Evolutionary conservation across 2,329 filamentous ascomycete species (phyloP).

Genomic region (Sordariomycetes sp.): DNA sequence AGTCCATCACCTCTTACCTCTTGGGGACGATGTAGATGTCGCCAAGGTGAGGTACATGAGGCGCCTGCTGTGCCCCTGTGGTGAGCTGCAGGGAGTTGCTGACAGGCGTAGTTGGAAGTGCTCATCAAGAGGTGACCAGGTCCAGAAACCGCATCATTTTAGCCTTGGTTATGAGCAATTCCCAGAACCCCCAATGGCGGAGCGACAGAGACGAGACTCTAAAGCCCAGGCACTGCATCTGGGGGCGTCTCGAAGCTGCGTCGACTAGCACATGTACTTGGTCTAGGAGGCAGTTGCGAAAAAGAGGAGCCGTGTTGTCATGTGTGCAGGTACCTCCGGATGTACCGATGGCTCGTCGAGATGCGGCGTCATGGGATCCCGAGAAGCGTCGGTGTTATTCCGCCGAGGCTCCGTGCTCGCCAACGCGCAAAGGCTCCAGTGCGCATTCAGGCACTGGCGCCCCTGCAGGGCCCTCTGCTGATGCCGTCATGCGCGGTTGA

Average conservation of each 20-base stretch:
- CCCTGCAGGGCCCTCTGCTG: background rate
- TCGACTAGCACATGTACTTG: too few species aligned
- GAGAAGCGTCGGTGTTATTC: background rate
- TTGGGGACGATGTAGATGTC: constrained; percentile 28
- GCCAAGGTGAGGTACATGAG: constrained; percentile 25
- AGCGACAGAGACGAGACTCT: background rate
- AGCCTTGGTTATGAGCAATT: constrained; percentile 28
- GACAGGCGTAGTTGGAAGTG: constrained; percentile 58
- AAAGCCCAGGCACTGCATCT: too few species aligned
- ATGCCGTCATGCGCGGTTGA: background rate
- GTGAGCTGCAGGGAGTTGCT: background rate
- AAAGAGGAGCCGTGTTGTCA: too few species aligned
- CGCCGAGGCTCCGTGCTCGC: too few species aligned
- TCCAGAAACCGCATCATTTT: constrained; percentile 56
- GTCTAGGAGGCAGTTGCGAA: too few species aligned
- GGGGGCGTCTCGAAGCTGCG: too few species aligned
- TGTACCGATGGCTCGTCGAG: too few species aligned
- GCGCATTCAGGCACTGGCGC: too few species aligned
- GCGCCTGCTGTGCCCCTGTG: background rate
- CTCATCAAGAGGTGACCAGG: too few species aligned
- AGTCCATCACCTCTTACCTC: constrained; percentile 59
- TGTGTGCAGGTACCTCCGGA: too few species aligned
- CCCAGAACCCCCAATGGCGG: background rate
- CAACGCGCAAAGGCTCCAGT: too few species aligned
- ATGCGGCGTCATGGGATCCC: too few species aligned